Evolutionary conservation across 2,329 filamentous ascomycete genomes (phyloP).

Genomic region (Phialemonium atrogriseum): DNA sequence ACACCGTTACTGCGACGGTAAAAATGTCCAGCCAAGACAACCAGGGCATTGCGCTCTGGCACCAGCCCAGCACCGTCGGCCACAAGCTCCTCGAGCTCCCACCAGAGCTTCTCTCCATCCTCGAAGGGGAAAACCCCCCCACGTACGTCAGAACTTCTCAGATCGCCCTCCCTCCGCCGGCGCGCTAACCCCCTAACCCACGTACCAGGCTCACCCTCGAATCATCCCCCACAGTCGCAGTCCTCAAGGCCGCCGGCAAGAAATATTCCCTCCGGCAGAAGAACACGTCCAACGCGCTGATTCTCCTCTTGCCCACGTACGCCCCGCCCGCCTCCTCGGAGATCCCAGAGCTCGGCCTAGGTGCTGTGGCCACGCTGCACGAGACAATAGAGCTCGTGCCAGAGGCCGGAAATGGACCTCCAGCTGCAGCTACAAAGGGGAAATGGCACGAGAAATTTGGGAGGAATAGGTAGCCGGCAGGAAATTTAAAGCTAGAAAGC

Average conservation of each 20-base stretch:
- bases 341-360: constrained; percentile 28
- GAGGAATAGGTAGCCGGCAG: constrained; percentile 26
- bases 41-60: constrained; percentile 40
- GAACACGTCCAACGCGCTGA: constrained; percentile 59
- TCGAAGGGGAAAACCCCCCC: constrained; percentile 46
- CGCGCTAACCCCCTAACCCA: constrained; percentile 4
- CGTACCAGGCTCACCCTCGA: constrained; percentile 36
- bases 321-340: constrained; percentile 6
- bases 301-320: constrained; percentile 34
- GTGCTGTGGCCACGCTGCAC: constrained; percentile 46
- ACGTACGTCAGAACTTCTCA: constrained; percentile 29
- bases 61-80: constrained; percentile 37
- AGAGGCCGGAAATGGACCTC: constrained; percentile 21
- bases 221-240: constrained; percentile 40
- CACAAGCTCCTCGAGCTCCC: constrained; percentile 58
- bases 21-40: constrained; percentile 36
- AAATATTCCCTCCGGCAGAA: constrained; percentile 56
- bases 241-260: constrained; percentile 42
- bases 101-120: constrained; percentile 44
- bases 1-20: no score
- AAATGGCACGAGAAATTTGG: constrained; percentile 57
- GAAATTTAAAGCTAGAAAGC: not conserved
- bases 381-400: constrained; percentile 54
- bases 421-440: constrained; percentile 27
- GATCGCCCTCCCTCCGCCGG: not conserved